Evolutionary conservation across 2,329 filamentous ascomycete species (phyloP), one percentile per base, ranked within the genome.

Genomic region (Huntiella decipiens): DNA sequence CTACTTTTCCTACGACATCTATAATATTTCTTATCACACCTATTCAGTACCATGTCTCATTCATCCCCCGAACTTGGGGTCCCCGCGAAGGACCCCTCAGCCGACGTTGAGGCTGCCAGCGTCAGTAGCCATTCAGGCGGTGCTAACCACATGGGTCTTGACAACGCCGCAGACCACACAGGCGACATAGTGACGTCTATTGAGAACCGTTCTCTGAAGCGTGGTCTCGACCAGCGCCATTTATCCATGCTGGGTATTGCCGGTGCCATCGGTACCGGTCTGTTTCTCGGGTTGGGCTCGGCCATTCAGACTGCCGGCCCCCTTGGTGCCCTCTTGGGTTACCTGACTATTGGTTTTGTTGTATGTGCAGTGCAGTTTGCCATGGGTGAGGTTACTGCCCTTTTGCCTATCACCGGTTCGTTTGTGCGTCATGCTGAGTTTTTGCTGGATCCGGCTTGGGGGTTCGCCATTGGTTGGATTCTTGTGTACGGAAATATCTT

Each of bases 161-260:
- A 48, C 38, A 35, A 33, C 4, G 32, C 38, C 38, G 37, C 42
- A 6, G 46, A 48, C 32, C 54, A 60, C 50, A 58, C 63, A 38
- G 62, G 62, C 50, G 65, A 70, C 51, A 58, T 73, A 42, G 61
- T 67, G 45, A 66, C 66, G 1, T 56, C 58, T 36, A 57, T 61
- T 53, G 74, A 78, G 56, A 61, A 66, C 45, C 64, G 63, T 46
- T 61, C 64, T 51, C 62, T 73, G 45, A 62, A 61, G 53, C 65
- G 66, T 49, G 63, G 63, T 15, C 63, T 74, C 46, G 64, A 48
- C 17, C 46, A 48, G 40, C 66, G 71, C 45, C 73, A 76, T 57
- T 61, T 77, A 51, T 71, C 73, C 52, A 75, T 76, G 71, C 66
- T 76, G 51, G 73, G 70, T 53, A 74, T 77, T 47, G 72, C 72